A percentile compares a stretch with the other conserved stretches of the same genome.
Conservation (phyloP, 495 filamentous ascomycete genomes). For the Evernia prunastri region DNA sequence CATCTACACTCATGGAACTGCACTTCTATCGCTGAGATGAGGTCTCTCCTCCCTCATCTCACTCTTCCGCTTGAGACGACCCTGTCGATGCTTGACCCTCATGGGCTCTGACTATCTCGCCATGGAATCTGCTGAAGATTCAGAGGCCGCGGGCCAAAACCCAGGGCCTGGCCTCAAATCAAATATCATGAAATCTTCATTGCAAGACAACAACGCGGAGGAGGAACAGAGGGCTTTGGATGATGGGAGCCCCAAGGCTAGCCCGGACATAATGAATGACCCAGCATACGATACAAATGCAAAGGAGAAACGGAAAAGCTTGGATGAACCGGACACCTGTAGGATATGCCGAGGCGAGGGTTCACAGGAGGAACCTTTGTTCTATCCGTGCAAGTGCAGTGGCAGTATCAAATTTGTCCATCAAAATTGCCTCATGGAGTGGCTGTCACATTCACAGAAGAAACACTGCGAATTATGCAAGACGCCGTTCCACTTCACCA, state of each 20-base stretch:
- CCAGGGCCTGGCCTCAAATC: neutral
- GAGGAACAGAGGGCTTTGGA: neutral
- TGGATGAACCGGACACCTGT: constrained; percentile 68
- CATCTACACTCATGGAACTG: neutral
- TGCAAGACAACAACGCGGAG: neutral
- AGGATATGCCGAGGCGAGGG: constrained; percentile 92
- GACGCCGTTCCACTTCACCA: constrained; percentile 94
- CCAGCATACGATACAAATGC: constrained; percentile 41
- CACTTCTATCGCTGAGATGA: constrained; percentile 2
- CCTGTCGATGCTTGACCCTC: neutral
- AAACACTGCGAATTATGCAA: constrained; percentile 99
- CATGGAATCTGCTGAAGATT: neutral
- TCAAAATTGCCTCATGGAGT: constrained; percentile 96
- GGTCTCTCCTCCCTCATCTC: neutral
- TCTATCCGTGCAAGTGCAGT: constrained; percentile 97
- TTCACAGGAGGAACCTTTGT: constrained; percentile 77
- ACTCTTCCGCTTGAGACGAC: neutral
- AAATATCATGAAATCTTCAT: neutral
- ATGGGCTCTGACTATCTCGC: neutral
- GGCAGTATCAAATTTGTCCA: constrained; percentile 98
- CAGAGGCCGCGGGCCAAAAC: neutral
- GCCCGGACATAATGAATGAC: constrained; percentile 62
- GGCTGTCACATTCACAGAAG: constrained; percentile 95
- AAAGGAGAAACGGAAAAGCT: constrained; percentile 36
- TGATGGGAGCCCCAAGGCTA: neutral